Conservation (phyloP, 208 protist species). For the Trypanosoma platydactyli region DNA sequence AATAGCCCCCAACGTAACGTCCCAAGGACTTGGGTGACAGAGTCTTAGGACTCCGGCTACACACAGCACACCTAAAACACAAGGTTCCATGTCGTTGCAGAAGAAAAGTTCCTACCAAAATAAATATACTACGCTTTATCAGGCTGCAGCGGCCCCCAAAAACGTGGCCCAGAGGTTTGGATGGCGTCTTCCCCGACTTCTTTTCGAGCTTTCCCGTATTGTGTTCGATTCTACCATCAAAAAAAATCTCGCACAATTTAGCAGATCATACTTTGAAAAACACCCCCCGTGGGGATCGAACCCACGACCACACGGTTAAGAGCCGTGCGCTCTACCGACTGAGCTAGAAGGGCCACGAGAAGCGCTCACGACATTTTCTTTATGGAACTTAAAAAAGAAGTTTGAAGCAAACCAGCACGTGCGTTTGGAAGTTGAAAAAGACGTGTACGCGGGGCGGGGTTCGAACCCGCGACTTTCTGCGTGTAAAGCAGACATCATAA, state of each 20-base stretch:
- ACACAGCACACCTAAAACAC: not conserved
- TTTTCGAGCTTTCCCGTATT: not conserved
- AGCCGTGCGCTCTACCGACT: conserved; percentile 96
- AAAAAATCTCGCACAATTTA: too few species aligned
- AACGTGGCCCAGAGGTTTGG: too few species aligned
- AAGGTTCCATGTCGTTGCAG: too few species aligned
- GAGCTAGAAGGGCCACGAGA: conserved; percentile 62
- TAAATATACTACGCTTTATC: too few species aligned
- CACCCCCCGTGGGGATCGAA: conserved; percentile 93
- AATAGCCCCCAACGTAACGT: too few species aligned
- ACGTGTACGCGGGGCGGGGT: conserved; percentile 49
- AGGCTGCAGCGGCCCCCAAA: too few species aligned
- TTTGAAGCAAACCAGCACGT: conserved; percentile 1
- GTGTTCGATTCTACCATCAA: too few species aligned
- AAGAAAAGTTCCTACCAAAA: too few species aligned
- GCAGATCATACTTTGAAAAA: conserved; percentile 24
- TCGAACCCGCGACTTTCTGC: conserved; percentile 74
- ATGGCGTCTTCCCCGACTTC: not conserved
- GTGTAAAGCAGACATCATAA: conserved; percentile 72
- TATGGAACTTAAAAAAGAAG: not conserved
- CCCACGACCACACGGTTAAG: conserved; percentile 98
- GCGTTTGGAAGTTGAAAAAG: not conserved
- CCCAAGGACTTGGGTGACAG: conserved; percentile 51
- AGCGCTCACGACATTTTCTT: not conserved
- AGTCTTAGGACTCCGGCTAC: conserved; percentile 25